Percentiles rank a stretch among this genome's conserved stretches.
Conservation (phyloP, 2,329 filamentous ascomycete genomes). For the Phaeosphaeria sp. region DNA sequence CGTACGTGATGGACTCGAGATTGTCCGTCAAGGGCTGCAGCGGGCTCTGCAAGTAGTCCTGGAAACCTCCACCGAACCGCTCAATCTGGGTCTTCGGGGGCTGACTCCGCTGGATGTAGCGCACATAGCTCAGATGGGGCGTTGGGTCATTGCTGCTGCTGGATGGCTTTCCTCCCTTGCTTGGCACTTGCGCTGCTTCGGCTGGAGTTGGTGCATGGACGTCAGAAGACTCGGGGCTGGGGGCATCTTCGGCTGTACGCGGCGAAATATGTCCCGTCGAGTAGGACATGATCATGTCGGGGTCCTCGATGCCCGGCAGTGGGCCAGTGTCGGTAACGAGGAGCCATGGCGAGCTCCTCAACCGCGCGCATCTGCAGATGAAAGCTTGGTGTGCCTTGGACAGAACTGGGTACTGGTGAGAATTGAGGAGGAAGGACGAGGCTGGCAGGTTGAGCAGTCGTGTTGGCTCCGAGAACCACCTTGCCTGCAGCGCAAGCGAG, state of each 20-base stretch:
- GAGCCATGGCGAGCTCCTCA: conserved; percentile 65
- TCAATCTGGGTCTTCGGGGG: conserved; percentile 69
- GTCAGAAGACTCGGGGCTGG: conserved; percentile 31
- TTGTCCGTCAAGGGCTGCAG: conserved; percentile 96
- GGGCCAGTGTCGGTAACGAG: conserved; percentile 65
- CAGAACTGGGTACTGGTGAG: conserved; percentile 64
- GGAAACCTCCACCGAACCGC: conserved; percentile 73
- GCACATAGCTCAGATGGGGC: conserved; percentile 79
- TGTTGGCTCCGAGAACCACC: conserved; percentile 70
- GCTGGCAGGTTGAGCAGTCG: conserved; percentile 62
- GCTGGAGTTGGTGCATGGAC: conserved; percentile 66
- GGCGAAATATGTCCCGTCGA: conserved; percentile 48
- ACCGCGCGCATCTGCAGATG: conserved; percentile 63
- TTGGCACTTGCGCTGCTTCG: conserved; percentile 63
- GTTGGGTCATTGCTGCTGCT: conserved; percentile 60
- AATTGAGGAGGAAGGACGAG: conserved; percentile 63
- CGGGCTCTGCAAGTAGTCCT: conserved; percentile 95
- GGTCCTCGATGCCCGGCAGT: conserved; percentile 57
- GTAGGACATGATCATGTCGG: conserved; percentile 46
- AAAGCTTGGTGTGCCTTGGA: conserved; percentile 64
- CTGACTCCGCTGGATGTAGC: conserved; percentile 83
- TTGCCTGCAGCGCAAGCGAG: conserved; percentile 60
- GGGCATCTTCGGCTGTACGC: conserved; percentile 51
- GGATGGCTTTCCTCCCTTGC: conserved; percentile 48
- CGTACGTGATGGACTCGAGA: conserved; percentile 94